Conservation (phyloP, 305 asterid genomes). For the Plantago coronopus region DNA sequence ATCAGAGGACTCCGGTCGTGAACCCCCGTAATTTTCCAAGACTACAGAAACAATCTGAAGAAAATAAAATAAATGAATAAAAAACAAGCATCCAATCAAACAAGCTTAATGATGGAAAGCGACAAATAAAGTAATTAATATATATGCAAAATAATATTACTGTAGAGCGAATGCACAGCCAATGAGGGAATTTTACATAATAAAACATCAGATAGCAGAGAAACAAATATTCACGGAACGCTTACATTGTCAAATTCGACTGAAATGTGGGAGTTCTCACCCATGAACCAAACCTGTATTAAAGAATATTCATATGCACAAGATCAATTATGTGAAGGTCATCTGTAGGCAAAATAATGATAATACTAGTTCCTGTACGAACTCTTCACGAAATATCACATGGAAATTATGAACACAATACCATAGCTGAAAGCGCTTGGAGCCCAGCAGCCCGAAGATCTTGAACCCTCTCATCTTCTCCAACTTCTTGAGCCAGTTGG, state of each 20-base stretch:
- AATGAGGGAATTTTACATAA: no score
- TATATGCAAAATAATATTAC: background rate
- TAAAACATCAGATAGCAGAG: background rate
- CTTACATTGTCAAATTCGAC: slow-evolving; percentile 87
- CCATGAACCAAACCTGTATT: slow-evolving; percentile 96
- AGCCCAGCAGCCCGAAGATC: slow-evolving; percentile 67
- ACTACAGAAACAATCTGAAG: slow-evolving; percentile 87
- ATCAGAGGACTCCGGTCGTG: slow-evolving; percentile 45
- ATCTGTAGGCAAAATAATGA: background rate
- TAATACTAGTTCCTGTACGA: background rate
- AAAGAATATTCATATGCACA: slow-evolving; percentile 12
- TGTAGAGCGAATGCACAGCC: background rate
- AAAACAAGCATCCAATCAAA: background rate
- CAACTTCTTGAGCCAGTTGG: slow-evolving; percentile 85
- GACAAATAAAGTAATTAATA: background rate
- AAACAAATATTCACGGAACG: slow-evolving; percentile 2
- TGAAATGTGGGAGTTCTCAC: slow-evolving; percentile 91
- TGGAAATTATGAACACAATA: slow-evolving; percentile 27
- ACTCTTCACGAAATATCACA: background rate
- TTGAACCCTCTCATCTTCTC: slow-evolving; percentile 65
- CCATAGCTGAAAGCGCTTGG: slow-evolving; percentile 95
- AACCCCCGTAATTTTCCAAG: slow-evolving; percentile 74
- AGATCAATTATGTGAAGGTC: slow-evolving; percentile 6
- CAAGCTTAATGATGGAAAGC: background rate
- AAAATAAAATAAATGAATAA: slow-evolving; percentile 8